Base-by-base conservation (phyloP, 805 yeast species). In the Naumovozyma castellii region DNA sequence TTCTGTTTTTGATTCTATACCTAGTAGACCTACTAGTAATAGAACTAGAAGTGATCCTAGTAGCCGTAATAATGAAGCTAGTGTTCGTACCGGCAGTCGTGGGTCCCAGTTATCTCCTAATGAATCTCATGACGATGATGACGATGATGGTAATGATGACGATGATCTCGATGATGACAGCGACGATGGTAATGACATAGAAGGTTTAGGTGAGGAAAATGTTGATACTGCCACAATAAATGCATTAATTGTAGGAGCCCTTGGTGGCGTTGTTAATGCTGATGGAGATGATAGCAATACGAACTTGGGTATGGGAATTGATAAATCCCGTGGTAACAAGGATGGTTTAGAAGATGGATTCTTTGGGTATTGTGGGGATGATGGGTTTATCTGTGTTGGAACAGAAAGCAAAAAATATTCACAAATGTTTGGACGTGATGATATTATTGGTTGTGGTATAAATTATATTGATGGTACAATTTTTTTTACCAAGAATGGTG, bases 401-500 rank as follows among this genome's bases (percentile, higher is more conserved):
- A 41, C 49, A 5, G 52, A 51, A 19, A 43, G 40, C 15, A 43
- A 45, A 35, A 36, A 47, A 6, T 54, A 49, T 34, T 44, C 55
- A 6, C 48, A 45, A 20, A 51, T 57, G 22, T 79, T 72, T 56
- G 74, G 78, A 0, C 54, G 62, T 28, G 71, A 71, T 17, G 95
- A 86, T 58, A 66, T 73, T 2, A 70, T 88, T 45, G 97, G 97
- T 0, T 81, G 88, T 59, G 96, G 96, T 3, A 70, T 86, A 18
- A 81, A 87, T 62, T 81, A 75, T 49, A 65, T 72, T 13, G 74
- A 73, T 32, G 71, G 75, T 32, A 62, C 77, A 0, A 69, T 85
- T 2, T 88, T 87, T 50, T 75, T 76, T 47, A 87, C 96, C 0
- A 80, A 83, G 56, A 87, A 88, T 60, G 97, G 96, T 2, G 69